These are phyloP conservation scores for Aquilaria yunnanensis DNA, from an alignment of 345 rosid species.

Conservation along the genomic window DNA sequence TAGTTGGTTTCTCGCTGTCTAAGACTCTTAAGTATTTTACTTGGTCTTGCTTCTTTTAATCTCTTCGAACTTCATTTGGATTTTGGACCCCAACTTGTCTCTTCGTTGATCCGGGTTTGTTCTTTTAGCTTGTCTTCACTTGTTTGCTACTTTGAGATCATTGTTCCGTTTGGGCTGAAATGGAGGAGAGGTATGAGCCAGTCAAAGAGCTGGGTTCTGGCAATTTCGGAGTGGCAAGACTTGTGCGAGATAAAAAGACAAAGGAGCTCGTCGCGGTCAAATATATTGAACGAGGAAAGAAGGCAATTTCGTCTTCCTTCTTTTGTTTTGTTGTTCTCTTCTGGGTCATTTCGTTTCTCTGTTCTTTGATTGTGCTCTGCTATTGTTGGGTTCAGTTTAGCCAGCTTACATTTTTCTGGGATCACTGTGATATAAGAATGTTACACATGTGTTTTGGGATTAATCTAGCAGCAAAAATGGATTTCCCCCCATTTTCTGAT, in stretches of 20 bases:
- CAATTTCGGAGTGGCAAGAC: slow-evolving; percentile 86
- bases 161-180: slow-evolving; percentile 2
- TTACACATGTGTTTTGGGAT: too few relatives aligned
- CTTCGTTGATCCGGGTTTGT: background rate
- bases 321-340: background rate
- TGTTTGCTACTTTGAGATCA: background rate
- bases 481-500: too few relatives aligned
- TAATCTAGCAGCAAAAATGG: too few relatives aligned
- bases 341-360: background rate
- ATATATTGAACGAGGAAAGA: slow-evolving; percentile 88
- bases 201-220: slow-evolving; percentile 81
- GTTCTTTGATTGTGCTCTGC: background rate
- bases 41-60: background rate
- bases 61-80: background rate
- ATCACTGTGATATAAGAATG: too few relatives aligned
- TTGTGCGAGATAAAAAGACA: slow-evolving; percentile 75
- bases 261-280: slow-evolving; percentile 90
- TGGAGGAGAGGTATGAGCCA: slow-evolving; percentile 69
- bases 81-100: background rate
- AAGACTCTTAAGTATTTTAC: background rate
- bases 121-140: background rate
- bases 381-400: background rate
- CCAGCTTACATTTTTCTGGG: background rate
- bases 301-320: slow-evolving; percentile 36
- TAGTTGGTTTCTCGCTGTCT: too few relatives aligned